A percentile compares a stretch with the other conserved stretches of the same genome.
Conservation (phyloP, 345 rosid species). For the Populus nigra region DNA sequence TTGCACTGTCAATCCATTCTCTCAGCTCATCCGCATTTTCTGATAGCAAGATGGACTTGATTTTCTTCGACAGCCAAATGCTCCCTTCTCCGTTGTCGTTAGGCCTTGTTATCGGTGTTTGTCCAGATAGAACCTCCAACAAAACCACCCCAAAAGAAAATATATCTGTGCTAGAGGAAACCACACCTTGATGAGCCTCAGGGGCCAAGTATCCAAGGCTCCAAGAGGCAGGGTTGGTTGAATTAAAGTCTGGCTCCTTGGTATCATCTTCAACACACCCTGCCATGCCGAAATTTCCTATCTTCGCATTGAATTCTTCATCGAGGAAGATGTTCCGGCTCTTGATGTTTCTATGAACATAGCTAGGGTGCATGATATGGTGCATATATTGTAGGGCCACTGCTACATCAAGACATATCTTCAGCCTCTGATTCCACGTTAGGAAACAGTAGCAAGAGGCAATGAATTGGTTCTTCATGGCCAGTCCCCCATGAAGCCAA, state of each 20-base stretch:
- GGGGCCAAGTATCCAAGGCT: constrained; percentile 52
- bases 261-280: constrained; percentile 41
- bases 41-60: constrained; percentile 38
- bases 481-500: constrained; percentile 89
- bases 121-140: constrained; percentile 72
- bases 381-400: constrained; percentile 85
- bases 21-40: constrained; percentile 53
- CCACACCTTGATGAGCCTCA: constrained; percentile 46
- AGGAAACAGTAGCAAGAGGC: constrained; percentile 85
- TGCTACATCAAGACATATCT: constrained; percentile 80
- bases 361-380: constrained; percentile 69
- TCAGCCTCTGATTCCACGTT: constrained; percentile 87
- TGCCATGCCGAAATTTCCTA: constrained; percentile 77
- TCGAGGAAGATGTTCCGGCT: constrained; percentile 75
- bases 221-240: constrained; percentile 38
- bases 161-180: constrained; percentile 57
- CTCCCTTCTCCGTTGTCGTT: constrained; percentile 34
- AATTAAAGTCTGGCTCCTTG: constrained; percentile 23
- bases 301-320: constrained; percentile 81
- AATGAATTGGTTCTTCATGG: constrained; percentile 87
- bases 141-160: constrained; percentile 69
- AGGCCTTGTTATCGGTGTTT: constrained; percentile 47
- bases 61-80: constrained; percentile 41
- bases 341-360: constrained; percentile 64
- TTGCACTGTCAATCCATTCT: constrained; percentile 69